These are phyloP conservation scores for Salinomyces thailandicus DNA, from an alignment of 2,329 filamentous ascomycete species.

Conservation along the genomic window DNA sequence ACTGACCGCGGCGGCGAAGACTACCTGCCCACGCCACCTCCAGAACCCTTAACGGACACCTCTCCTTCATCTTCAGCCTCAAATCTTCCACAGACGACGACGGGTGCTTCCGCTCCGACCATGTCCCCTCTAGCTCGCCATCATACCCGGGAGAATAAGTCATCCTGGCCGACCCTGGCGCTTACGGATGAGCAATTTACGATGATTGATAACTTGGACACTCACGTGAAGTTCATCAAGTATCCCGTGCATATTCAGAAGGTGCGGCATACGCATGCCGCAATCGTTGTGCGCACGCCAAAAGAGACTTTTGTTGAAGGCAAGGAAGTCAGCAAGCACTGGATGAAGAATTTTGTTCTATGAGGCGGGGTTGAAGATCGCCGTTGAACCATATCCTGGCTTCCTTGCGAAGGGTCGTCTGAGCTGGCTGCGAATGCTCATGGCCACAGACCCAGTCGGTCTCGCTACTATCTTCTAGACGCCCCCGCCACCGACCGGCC, in stretches of 20 bases:
- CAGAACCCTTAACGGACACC: slow-evolving; percentile 23
- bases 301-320: slow-evolving; percentile 64
- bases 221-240: slow-evolving; percentile 46
- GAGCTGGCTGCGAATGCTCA: no score
- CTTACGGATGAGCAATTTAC: slow-evolving; percentile 70
- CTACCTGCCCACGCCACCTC: slow-evolving; percentile 49
- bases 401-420: no score
- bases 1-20: slow-evolving; percentile 41
- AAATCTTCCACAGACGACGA: no score
- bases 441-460: no score
- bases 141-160: no score
- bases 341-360: slow-evolving; percentile 62
- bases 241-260: slow-evolving; percentile 65
- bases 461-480: no score
- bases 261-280: slow-evolving; percentile 71
- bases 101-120: no score
- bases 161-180: slow-evolving; percentile 56
- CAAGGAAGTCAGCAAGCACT: slow-evolving; percentile 66
- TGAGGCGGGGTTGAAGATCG: slow-evolving; percentile 25
- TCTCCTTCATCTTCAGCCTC: no score
- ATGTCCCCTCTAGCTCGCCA: neutral
- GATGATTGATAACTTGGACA: slow-evolving; percentile 70
- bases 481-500: no score
- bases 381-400: neutral
- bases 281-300: slow-evolving; percentile 71